phyloP scores from a whole-genome alignment of 805 yeast genomes.

The Yueomyces sp. region DNA sequence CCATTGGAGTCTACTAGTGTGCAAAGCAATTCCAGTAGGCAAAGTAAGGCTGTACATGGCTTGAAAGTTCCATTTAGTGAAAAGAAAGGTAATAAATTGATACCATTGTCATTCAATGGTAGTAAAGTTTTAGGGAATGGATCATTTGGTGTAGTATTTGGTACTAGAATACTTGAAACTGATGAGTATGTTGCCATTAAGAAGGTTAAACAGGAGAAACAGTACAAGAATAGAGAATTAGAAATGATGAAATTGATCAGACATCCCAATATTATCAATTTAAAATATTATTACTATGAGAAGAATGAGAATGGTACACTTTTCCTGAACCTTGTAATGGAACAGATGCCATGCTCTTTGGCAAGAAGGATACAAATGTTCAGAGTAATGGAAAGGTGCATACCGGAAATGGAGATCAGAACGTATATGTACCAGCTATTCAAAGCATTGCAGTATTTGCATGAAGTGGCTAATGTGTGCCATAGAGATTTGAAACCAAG shows the following conservation, averaged over 20 bases:
- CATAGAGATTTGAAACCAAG: slow-evolving; percentile 97
- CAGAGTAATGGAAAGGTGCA: slow-evolving; percentile 53
- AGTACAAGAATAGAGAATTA: slow-evolving; percentile 88
- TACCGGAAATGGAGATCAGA: slow-evolving; percentile 86
- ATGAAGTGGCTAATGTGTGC: slow-evolving; percentile 59
- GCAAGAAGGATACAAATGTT: slow-evolving; percentile 82
- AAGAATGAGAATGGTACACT: slow-evolving; percentile 40
- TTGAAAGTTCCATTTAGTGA: too few relatives aligned
- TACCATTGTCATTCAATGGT: slow-evolving; percentile 60
- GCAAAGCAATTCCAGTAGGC: too few relatives aligned
- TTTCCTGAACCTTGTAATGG: slow-evolving; percentile 79
- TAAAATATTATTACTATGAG: slow-evolving; percentile 78
- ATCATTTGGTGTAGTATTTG: slow-evolving; percentile 97
- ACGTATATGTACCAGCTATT: slow-evolving; percentile 66
- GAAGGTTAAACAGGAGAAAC: slow-evolving; percentile 83
- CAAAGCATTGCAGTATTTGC: slow-evolving; percentile 70
- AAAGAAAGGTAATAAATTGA: background rate
- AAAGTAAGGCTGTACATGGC: too few relatives aligned
- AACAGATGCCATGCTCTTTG: slow-evolving; percentile 90
- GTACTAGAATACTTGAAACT: slow-evolving; percentile 60
- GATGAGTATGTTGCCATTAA: slow-evolving; percentile 83
- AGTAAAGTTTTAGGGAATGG: slow-evolving; percentile 95
- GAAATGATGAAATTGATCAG: slow-evolving; percentile 86
- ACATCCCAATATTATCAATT: slow-evolving; percentile 78
- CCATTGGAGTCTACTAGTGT: too few relatives aligned